Conservation (phyloP, 2,329 filamentous ascomycete species). For the Neopestalotiopsis sp. region DNA sequence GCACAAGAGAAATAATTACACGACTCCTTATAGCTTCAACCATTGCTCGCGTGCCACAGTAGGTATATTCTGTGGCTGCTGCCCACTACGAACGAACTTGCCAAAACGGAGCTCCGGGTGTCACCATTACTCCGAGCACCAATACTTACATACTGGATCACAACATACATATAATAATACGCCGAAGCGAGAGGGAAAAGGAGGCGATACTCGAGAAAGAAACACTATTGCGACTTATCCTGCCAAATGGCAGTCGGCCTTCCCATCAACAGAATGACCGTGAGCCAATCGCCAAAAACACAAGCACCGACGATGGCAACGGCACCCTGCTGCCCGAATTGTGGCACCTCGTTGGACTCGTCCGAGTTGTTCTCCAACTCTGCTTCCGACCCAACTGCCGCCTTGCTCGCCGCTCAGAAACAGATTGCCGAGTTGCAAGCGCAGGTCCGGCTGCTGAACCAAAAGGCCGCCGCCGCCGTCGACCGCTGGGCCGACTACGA, state of each 20-base stretch:
- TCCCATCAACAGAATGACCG: conserved; percentile 27
- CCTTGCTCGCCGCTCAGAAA: conserved; percentile 60
- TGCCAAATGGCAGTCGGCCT: conserved; percentile 10
- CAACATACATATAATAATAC: not conserved
- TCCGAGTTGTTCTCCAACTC: conserved; percentile 24
- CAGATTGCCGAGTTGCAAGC: conserved; percentile 73
- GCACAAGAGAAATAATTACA: not conserved
- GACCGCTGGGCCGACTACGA: conserved; percentile 80
- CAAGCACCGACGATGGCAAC: conserved; percentile 27
- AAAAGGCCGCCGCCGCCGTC: conserved; percentile 70
- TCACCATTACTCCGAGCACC: not conserved
- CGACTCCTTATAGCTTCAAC: not conserved
- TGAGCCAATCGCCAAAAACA: conserved; percentile 30
- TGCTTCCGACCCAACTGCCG: conserved; percentile 41
- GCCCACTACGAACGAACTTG: not conserved
- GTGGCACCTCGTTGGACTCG: conserved; percentile 49
- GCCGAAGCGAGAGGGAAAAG: not conserved
- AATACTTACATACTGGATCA: not conserved
- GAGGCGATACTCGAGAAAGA: not conserved
- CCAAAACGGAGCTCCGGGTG: not conserved
- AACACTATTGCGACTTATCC: not conserved
- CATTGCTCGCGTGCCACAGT: not conserved
- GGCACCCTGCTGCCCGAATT: conserved; percentile 54
- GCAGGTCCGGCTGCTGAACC: conserved; percentile 72
- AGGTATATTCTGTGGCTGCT: not conserved